Conservation (phyloP, 305 asterid species). For the Fraxinus greggii region DNA sequence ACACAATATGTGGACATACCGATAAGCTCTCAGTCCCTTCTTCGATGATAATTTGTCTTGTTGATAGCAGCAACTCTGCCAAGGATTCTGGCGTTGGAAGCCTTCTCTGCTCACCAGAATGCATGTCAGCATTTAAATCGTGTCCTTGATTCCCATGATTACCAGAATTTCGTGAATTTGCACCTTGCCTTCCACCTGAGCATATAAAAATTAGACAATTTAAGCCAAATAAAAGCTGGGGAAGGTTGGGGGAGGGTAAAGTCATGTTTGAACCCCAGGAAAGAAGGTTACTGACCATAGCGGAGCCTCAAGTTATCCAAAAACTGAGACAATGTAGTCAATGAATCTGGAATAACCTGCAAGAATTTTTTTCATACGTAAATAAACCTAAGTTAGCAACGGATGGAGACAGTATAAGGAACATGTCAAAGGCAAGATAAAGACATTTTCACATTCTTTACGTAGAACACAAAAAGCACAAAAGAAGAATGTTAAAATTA, state of each 20-base stretch:
- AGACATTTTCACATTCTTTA: not conserved
- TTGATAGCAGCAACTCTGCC: constrained; percentile 63
- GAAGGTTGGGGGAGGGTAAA: not conserved
- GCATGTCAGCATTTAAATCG: constrained; percentile 33
- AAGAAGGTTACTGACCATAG: constrained; percentile 47
- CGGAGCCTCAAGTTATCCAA: constrained; percentile 60
- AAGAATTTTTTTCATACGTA: not conserved
- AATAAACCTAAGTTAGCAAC: constrained; percentile 8
- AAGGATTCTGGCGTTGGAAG: constrained; percentile 74
- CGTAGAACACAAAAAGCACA: constrained; percentile 6
- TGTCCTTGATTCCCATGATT: constrained; percentile 38
- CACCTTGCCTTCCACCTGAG: constrained; percentile 50
- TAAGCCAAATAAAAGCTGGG: constrained; percentile 1
- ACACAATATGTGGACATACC: constrained; percentile 50
- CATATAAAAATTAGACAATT: constrained; percentile 18
- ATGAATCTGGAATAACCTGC: constrained; percentile 85
- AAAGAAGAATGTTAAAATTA: not conserved
- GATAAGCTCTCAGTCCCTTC: constrained; percentile 63
- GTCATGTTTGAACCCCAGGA: constrained; percentile 13
- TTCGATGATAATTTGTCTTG: constrained; percentile 58
- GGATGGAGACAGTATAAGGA: not conserved
- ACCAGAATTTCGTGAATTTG: constrained; percentile 41
- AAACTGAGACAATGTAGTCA: constrained; percentile 75
- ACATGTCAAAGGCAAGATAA: not conserved
- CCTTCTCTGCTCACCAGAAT: constrained; percentile 55